Base-by-base conservation (phyloP, 2,329 filamentous ascomycete species). In the Xylaria sp. region DNA sequence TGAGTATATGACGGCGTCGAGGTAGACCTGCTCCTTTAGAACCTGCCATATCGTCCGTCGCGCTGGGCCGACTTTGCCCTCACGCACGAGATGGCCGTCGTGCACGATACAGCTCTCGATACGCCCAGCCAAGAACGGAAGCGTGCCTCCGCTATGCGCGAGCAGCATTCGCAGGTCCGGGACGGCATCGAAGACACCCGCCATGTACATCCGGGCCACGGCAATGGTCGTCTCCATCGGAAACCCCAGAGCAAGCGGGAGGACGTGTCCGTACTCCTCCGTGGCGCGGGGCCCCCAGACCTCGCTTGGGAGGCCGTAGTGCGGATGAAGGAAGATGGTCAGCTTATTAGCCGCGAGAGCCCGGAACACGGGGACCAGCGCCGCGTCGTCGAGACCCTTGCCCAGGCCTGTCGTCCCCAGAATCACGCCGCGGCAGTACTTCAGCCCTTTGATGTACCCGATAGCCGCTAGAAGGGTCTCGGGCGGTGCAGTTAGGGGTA, bases 201-300 rank as follows among this genome's bases (percentile, higher is more conserved):
- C 88, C n/a, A 97, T 83, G 63, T 93, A 90, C 93, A 97, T 97
- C 56, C 94, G 86, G 4, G 92, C 89, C 2, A 97, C 90, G 0
- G 94, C 93, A 74, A 97, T 95, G 1, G 94, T 97, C 0, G 94
- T 97, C 81, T 97, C 94, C 73, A 97, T 88, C 0, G 94, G 94
- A 77, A 97, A 97, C 0, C 94, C 94, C 3, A 97, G 83, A 0
- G 93, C 93, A 0, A 97, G 83, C 0, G 94, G 92, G 2, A 97
- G 84, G 0, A 97, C 93, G 78, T 97, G 94, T 0, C 94, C 94
- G 77, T 97, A 97, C 68, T 91, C 90, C 26, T 82, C 83, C 48
- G 79, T 83, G 0, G 87, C 88, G 7, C 91, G 84, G 0, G 92
- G 88, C 0, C 94, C 94, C 81, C 92, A 97, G 3, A 97, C 93